Evolutionary conservation across 1,284 basidiomycete genomes (phyloP), one percentile per base, ranked within the genome.

Genomic region (Trichosporon sp.): DNA sequence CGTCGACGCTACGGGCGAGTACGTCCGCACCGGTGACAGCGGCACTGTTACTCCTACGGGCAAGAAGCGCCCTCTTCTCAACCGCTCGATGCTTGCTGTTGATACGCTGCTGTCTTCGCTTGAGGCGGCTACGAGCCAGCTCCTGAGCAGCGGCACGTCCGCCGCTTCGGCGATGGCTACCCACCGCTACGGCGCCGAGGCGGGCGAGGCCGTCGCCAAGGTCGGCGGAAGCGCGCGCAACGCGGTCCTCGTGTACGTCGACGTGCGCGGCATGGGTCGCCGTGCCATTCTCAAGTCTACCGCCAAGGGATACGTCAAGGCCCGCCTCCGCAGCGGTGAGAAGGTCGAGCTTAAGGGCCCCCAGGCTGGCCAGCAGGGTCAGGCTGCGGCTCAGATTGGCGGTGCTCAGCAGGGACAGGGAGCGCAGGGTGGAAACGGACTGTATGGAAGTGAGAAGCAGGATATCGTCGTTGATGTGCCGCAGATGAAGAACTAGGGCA

Each of bases 201-300:
- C 87, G 2, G 88, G 83, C 13, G 81, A 86, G 63, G 84, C 85
- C 49, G 84, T 86, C 4, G 74, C 83, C 61, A 80, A 87, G 63
- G 82, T 86, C 8, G 87, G 87, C 14, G 86, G 87, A 0, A 86
- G 85, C 33, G 79, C 82, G 2, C 82, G 85, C 63, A 91, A 91
- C 78, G 85, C 90, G 23, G 86, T 84, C 2, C 83, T 91, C 34
- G 88, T 91, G 34, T 91, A 91, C 74, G 84, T 91, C 60, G 89
- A 91, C 74, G 83, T 88, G 79, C 81, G 83, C 1, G 89, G 89
- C 0, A 84, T 91, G 33, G 89, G 88, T 3, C 80, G 89, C 66
- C 81, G 85, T 56, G 89, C 88, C 4, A 74, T 92, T 60, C 79
- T 92, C 71, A 88, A 84, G 80, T 69, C 70, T 8, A 76, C 75